Evolutionary conservation across 257 asterid species (phyloP).

Genomic region (Galeopsis tetrahit): DNA sequence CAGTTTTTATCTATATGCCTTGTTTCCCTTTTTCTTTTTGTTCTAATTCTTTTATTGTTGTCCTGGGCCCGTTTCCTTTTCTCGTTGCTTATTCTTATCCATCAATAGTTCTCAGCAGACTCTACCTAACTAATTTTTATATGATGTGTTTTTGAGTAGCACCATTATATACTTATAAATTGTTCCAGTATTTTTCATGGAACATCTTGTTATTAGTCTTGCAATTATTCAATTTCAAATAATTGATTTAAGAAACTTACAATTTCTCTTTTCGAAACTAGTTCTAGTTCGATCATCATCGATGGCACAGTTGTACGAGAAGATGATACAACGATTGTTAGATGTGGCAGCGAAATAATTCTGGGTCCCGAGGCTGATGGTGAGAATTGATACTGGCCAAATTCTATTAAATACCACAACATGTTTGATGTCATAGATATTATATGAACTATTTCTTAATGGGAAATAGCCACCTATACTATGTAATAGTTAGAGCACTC

Average conservation of each 20-base stretch:
- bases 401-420: constrained; percentile 22
- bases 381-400: constrained; percentile 34
- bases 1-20: background rate
- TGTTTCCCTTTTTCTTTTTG: background rate
- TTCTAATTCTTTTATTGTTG: constrained; percentile 9
- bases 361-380: constrained; percentile 69
- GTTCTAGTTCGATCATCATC: constrained; percentile 62
- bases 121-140: background rate
- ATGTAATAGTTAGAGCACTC: background rate
- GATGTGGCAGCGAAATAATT: constrained; percentile 86
- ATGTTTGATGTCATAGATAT: constrained; percentile 14
- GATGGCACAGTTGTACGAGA: constrained; percentile 66
- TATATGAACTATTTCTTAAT: background rate
- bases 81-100: constrained; percentile 10
- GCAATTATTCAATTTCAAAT: background rate
- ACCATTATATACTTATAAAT: constrained; percentile 9
- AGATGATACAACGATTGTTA: constrained; percentile 58
- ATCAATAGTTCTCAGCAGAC: constrained; percentile 3
- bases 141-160: background rate
- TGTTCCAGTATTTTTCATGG: background rate
- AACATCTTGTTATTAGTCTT: constrained; percentile 28
- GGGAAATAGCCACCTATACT: background rate
- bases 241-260: constrained; percentile 34
- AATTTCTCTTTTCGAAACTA: constrained; percentile 37
- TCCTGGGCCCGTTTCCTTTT: constrained; percentile 10